Percentiles rank a stretch among this genome's conserved stretches.
phyloP scores from a whole-genome alignment of 805 yeast genomes.

The Wickerhamomyces kurtzmanii region DNA sequence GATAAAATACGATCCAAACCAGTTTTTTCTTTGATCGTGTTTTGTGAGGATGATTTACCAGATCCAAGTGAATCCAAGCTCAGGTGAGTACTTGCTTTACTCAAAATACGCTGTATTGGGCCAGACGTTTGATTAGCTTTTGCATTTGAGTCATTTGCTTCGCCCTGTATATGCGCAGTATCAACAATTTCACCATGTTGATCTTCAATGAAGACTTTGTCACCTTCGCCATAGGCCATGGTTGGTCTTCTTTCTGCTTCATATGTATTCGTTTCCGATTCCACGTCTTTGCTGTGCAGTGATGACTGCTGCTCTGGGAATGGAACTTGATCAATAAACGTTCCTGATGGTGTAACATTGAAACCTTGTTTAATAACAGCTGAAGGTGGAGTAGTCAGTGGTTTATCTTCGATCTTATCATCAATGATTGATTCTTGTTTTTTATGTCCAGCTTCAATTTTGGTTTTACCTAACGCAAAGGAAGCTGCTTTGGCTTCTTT shows the following conservation, averaged over 20 bases:
- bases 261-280: conserved; percentile 7
- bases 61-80: conserved; percentile 7
- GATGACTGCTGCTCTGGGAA: too few species aligned
- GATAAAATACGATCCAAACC: conserved; percentile 6
- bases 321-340: conserved; percentile 4
- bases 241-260: conserved; percentile 19
- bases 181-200: conserved; percentile 73
- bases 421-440: neutral
- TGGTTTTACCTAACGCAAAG: conserved; percentile 25
- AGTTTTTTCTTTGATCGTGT: neutral
- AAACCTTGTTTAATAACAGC: neutral
- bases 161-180: conserved; percentile 31
- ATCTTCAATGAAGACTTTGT: conserved; percentile 67
- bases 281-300: too few species aligned
- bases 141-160: conserved; percentile 10
- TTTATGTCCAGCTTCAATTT: conserved; percentile 2
- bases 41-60: conserved; percentile 6
- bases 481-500: conserved; percentile 33
- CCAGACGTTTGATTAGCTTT: too few species aligned
- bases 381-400: neutral
- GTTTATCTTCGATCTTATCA: neutral
- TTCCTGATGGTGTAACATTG: too few species aligned
- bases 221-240: conserved; percentile 61
- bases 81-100: conserved; percentile 11
- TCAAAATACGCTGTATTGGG: conserved; percentile 21